Evolutionary conservation across 2,329 filamentous ascomycete genomes (phyloP), one percentile per base, ranked within the genome.

Genomic region (Fusarium sp.): DNA sequence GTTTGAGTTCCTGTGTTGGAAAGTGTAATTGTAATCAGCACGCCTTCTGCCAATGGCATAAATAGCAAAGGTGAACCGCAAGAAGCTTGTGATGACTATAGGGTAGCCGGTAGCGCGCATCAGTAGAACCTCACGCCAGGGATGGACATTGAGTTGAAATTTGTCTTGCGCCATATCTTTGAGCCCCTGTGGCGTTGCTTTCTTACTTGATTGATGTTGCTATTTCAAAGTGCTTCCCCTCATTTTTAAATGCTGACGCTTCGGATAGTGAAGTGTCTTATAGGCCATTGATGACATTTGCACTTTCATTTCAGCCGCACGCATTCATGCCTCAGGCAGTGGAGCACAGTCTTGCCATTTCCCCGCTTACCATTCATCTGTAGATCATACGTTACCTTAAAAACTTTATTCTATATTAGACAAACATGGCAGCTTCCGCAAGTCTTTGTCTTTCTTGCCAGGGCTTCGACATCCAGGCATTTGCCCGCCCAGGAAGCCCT

Each of bases 251-350:
- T n/a, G 22, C 22, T n/a, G 39, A 42, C 14, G 5, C 0, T 3
- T 0, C 5, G 13, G 0, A 0, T 2, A 42, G 8, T 0, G 14
- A 15, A n/a, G 5, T n/a, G 39, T 15, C 39, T 15, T 0, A 0
- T n/a, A 42, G 0, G 39, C 22, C 8, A 15, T 42, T 42, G 22
- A 42, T n/a, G 39, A 42, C 22, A 42, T n/a, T 42, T 42, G 22
- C 22, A 17, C 39, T n/a, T 42, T 42, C 22, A 42, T 11, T 42
- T 17, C 39, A 42, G 39, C 22, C 39, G 39, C 39, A 42, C 6
- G 39, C 8, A 0, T 1, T 42, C 6, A 42, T 7, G 22, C 39
- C 39, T 42, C 39, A n/a, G 39, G 39, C 39, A n/a, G 2, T 11
- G 3, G 5, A 42, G 14, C 39, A 10, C 14, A 42, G 3, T 42